Conservation (phyloP, 2,329 filamentous ascomycete species). For the Penicillium sp. region DNA sequence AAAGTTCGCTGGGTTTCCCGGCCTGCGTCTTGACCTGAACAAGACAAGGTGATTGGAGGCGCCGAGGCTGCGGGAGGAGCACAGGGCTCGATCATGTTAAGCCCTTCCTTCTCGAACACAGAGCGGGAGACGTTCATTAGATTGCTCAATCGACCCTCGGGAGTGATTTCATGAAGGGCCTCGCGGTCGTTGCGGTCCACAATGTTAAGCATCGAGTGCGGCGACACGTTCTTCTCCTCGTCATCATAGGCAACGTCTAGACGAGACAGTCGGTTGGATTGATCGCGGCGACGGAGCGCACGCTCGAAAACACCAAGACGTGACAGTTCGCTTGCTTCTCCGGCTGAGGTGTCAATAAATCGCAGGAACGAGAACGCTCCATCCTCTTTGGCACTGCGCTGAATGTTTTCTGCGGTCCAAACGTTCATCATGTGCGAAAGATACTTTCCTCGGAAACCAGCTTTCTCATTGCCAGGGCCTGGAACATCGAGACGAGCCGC, state of each 20-base stretch:
- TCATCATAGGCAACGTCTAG: conserved; percentile 63
- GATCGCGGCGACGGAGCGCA: conserved; percentile 54
- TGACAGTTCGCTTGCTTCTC: conserved; percentile 65
- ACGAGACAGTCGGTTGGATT: conserved; percentile 55
- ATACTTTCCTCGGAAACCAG: conserved; percentile 74
- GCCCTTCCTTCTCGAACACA: conserved; percentile 62
- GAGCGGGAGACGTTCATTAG: conserved; percentile 72
- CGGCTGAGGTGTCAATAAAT: conserved; percentile 70
- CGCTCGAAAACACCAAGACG: conserved; percentile 68
- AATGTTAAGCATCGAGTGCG: conserved; percentile 77
- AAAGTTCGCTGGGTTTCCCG: conserved; percentile 62
- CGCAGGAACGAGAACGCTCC: conserved; percentile 82
- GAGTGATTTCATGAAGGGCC: conserved; percentile 63
- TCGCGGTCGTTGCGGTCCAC: conserved; percentile 60
- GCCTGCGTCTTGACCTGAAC: conserved; percentile 59
- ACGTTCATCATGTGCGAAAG: conserved; percentile 81
- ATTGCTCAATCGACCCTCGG: conserved; percentile 64
- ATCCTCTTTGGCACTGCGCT: conserved; percentile 54
- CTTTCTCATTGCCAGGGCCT: conserved; percentile 64
- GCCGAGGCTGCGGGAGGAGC: conserved; percentile 72
- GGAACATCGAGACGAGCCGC: conserved; percentile 69
- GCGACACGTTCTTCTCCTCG: conserved; percentile 60
- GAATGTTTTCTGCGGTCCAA: conserved; percentile 75
- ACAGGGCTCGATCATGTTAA: conserved; percentile 74
- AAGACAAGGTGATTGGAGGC: conserved; percentile 76